Conservation (phyloP, 805 yeast species). For the Saccharomycopsis babjevae region DNA sequence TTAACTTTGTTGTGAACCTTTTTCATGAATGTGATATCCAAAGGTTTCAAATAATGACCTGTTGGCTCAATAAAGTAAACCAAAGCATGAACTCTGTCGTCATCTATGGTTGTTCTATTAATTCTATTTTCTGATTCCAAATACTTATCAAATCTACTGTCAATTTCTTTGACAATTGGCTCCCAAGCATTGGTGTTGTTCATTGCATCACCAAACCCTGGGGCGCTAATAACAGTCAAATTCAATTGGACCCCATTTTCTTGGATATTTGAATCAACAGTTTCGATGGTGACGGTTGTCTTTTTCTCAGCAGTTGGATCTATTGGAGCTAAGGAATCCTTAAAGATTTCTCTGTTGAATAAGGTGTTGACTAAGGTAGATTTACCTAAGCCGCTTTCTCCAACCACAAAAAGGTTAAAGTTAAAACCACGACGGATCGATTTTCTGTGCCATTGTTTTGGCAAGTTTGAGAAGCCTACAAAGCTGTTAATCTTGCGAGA, state of each 20-base stretch:
- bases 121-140: constrained; percentile 84
- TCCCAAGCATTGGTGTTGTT: constrained; percentile 76
- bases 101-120: constrained; percentile 59
- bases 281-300: constrained; percentile 37
- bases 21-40: constrained; percentile 83
- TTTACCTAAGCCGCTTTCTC: constrained; percentile 89
- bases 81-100: constrained; percentile 88
- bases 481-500: constrained; percentile 81
- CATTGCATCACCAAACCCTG: constrained; percentile 88
- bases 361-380: constrained; percentile 85
- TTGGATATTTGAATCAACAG: constrained; percentile 64
- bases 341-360: constrained; percentile 58
- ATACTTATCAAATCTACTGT: constrained; percentile 74
- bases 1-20: constrained; percentile 85
- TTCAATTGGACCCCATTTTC: constrained; percentile 88
- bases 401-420: constrained; percentile 82
- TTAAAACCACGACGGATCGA: constrained; percentile 83
- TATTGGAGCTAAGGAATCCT: constrained; percentile 26
- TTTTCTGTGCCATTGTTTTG: constrained; percentile 97
- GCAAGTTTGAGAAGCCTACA: constrained; percentile 95
- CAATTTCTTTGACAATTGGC: constrained; percentile 85
- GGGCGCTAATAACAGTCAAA: constrained; percentile 77
- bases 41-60: constrained; percentile 75
- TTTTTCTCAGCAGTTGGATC: constrained; percentile 31
- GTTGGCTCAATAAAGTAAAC: constrained; percentile 86